phyloP scores from a whole-genome alignment of 2,329 filamentous ascomycete species.

The Alternaria postmessia region DNA sequence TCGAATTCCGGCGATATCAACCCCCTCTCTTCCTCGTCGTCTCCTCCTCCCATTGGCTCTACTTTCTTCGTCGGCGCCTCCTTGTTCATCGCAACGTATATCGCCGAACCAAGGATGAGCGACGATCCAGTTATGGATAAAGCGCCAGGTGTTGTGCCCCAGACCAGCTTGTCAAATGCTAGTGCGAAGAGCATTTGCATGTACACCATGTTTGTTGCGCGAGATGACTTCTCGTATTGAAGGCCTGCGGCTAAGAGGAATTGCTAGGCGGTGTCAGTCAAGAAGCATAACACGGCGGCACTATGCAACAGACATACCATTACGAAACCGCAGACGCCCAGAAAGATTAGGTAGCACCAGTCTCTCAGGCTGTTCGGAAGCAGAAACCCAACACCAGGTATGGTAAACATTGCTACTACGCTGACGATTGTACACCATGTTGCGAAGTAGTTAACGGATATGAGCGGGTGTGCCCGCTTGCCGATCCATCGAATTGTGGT shows the following conservation, averaged over 20 bases:
- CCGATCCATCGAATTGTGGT: constrained; percentile 83
- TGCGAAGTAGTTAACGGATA: constrained; percentile 86
- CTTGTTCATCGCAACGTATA: constrained; percentile 69
- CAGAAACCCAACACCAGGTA: constrained; percentile 66
- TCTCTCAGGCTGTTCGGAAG: constrained; percentile 63
- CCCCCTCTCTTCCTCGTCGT: constrained; percentile 45
- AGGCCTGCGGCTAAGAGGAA: constrained; percentile 83
- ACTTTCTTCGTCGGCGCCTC: constrained; percentile 43
- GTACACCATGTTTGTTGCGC: constrained; percentile 73
- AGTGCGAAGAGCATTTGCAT: constrained; percentile 75
- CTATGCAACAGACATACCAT: constrained; percentile 58
- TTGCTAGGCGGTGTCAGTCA: constrained; percentile 59
- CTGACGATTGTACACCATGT: constrained; percentile 74
- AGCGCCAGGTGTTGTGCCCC: constrained; percentile 65
- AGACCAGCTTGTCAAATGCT: constrained; percentile 69
- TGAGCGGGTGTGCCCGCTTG: constrained; percentile 78
- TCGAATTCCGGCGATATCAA: constrained; percentile 36
- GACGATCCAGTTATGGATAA: constrained; percentile 68
- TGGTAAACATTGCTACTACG: constrained; percentile 62
- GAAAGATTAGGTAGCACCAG: constrained; percentile 72
- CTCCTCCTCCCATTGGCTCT: constrained; percentile 19
- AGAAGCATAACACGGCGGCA: not conserved
- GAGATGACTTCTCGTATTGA: constrained; percentile 70
- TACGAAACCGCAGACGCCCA: constrained; percentile 78
- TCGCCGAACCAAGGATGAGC: constrained; percentile 70